A percentile compares a stretch with the other conserved stretches of the same genome.
Conservation (phyloP, 2,329 filamentous ascomycete species). For the Seiridium unicorne region DNA sequence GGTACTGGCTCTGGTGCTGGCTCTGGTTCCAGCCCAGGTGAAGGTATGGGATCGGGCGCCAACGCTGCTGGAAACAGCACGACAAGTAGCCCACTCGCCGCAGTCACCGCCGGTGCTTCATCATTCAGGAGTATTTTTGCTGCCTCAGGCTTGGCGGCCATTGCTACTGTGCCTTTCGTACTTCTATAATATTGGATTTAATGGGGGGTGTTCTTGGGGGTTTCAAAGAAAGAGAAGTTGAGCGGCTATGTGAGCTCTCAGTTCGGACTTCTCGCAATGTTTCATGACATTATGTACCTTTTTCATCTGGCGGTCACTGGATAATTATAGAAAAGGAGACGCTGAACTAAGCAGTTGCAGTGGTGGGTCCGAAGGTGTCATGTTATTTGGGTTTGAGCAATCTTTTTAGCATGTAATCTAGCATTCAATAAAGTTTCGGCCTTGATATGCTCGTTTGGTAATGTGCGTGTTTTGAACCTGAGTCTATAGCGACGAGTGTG, state of each 20-base stretch:
- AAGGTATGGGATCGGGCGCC: background rate
- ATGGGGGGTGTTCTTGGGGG: background rate
- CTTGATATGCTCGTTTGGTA: no score
- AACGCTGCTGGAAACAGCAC: constrained; percentile 13
- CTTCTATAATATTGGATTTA: constrained; percentile 17
- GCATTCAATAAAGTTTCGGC: no score
- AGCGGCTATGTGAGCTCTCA: background rate
- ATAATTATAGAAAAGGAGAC: background rate
- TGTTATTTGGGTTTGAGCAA: no score
- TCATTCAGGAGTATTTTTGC: constrained; percentile 25
- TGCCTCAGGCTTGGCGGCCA: constrained; percentile 20
- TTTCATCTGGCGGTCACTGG: background rate
- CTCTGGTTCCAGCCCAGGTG: background rate
- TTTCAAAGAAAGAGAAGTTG: background rate
- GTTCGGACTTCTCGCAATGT: background rate
- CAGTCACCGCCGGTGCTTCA: constrained; percentile 21
- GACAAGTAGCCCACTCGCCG: constrained; percentile 12
- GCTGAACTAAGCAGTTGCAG: no score
- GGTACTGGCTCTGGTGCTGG: background rate
- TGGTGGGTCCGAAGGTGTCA: no score
- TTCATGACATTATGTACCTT: constrained; percentile 1
- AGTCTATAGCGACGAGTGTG: no score
- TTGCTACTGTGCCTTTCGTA: constrained; percentile 25
- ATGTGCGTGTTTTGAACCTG: no score
- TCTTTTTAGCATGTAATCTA: no score